phyloP scores from a whole-genome alignment of 805 yeast genomes.

The Metschnikowia similis region DNA sequence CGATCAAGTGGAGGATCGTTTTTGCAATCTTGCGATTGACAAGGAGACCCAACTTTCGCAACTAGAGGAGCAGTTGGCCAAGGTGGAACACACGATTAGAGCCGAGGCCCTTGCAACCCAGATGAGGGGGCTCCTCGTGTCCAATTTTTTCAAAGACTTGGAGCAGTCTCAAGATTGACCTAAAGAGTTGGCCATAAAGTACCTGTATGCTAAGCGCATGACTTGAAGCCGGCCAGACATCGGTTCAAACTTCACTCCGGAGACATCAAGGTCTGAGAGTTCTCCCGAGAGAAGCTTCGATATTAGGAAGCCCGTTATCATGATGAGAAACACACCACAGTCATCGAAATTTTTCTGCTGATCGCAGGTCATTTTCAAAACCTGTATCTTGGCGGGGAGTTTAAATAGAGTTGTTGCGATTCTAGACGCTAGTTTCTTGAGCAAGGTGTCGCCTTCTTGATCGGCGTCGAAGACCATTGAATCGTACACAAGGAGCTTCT shows the following conservation, averaged over 20 bases:
- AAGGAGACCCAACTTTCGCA: constrained; percentile 11
- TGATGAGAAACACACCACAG: constrained; percentile 50
- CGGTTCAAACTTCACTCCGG: constrained; percentile 43
- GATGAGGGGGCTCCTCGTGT: constrained; percentile 15
- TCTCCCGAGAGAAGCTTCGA: constrained; percentile 23
- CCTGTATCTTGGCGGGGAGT: constrained; percentile 21
- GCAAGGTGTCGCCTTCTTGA: constrained; percentile 30
- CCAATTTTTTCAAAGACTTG: background rate
- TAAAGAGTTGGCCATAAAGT: background rate
- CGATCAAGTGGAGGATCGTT: constrained; percentile 21
- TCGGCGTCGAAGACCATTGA: constrained; percentile 38
- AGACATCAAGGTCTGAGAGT: constrained; percentile 36
- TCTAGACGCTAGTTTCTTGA: constrained; percentile 21
- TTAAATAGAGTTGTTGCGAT: constrained; percentile 21
- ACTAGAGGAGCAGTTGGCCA: constrained; percentile 12
- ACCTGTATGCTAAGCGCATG: constrained; percentile 9
- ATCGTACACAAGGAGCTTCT: constrained; percentile 54
- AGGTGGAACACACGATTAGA: constrained; percentile 13
- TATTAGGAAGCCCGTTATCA: constrained; percentile 34
- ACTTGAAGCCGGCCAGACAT: constrained; percentile 21
- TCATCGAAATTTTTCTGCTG: constrained; percentile 66
- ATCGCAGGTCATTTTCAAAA: constrained; percentile 39
- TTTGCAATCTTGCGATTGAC: constrained; percentile 18
- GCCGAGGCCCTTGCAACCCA: constrained; percentile 28
- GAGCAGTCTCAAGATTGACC: background rate